Evolutionary conservation across 257 asterid genomes (phyloP), one percentile per base, ranked within the genome.

Genomic region (Sherardia arvensis): DNA sequence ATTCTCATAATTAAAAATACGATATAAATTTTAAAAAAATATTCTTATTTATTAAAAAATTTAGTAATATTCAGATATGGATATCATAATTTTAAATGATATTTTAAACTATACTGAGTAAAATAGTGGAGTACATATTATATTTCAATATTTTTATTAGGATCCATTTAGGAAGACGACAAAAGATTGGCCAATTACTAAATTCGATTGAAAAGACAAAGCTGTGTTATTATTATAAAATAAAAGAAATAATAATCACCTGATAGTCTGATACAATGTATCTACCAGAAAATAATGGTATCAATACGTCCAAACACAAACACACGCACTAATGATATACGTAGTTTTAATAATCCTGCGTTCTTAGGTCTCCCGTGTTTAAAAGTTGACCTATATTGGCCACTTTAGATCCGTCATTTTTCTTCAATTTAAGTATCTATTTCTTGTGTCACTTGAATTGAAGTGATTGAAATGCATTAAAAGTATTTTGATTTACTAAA

Each of bases 111-210:
- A n/a, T n/a, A n/a, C n/a, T n/a, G n/a, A n/a, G n/a, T n/a, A n/a
- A n/a, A n/a, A n/a, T n/a, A n/a, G n/a, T n/a, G n/a, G n/a, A n/a
- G n/a, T n/a, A n/a, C n/a, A n/a, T n/a, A n/a, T n/a, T n/a, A n/a
- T n/a, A n/a, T n/a, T n/a, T n/a, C n/a, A n/a, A n/a, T n/a, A n/a
- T n/a, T n/a, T n/a, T n/a, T n/a, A n/a, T n/a, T n/a, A n/a, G n/a
- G n/a, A n/a, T n/a, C n/a, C n/a, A n/a, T n/a, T 22, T 38, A 20
- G 12, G 67, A 67, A 70, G 59, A 36, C 67, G 79, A 75, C 76
- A 62, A 67, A 59, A 34, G 49, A 38, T 38, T 18, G 9, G 49
- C 59, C 30, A 67, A 43, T 15, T 25, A 25, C 22, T 55, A 55
- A 49, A 49, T 20, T 25, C n/a, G 25, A 7, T 7, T 26, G 17